Conservation (phyloP, 2,329 filamentous ascomycete species). For the Huntiella savannae region DNA sequence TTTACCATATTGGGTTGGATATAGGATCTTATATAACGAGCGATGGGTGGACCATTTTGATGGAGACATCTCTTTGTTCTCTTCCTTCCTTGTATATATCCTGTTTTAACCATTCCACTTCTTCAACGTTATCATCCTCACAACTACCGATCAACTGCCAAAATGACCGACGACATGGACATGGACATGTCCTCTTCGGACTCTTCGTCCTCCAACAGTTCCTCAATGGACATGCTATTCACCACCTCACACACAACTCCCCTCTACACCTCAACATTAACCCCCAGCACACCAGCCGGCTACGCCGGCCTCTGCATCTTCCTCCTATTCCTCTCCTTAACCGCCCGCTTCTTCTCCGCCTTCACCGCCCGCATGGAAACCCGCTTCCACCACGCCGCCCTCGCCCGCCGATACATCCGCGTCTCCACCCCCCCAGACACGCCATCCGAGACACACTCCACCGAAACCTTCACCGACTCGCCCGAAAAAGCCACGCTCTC, state of each 20-base stretch:
- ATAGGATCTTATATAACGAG: no score
- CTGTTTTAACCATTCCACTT: no score
- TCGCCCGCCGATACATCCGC: constrained; percentile 53
- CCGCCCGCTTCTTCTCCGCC: constrained; percentile 54
- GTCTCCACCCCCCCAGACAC: no score
- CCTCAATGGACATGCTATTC: constrained; percentile 37
- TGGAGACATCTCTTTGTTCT: no score
- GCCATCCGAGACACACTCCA: no score
- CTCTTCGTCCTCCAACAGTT: background rate
- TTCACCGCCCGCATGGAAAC: constrained; percentile 43
- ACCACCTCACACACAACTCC: constrained; percentile 31
- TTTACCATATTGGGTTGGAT: no score
- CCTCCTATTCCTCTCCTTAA: constrained; percentile 53
- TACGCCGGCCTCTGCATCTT: constrained; percentile 91
- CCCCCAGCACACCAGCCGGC: constrained; percentile 44
- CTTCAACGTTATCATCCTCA: no score
- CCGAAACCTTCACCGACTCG: no score
- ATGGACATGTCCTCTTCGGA: constrained; percentile 8
- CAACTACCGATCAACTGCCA: background rate
- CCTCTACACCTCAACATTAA: constrained; percentile 49
- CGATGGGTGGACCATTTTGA: no score
- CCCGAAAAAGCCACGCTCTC: constrained; percentile 25
- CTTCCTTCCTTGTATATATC: no score
- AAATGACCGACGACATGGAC: constrained; percentile 7
- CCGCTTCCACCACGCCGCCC: constrained; percentile 50